phyloP scores from a whole-genome alignment of 495 filamentous ascomycete genomes.

The Tricharina praecox region DNA sequence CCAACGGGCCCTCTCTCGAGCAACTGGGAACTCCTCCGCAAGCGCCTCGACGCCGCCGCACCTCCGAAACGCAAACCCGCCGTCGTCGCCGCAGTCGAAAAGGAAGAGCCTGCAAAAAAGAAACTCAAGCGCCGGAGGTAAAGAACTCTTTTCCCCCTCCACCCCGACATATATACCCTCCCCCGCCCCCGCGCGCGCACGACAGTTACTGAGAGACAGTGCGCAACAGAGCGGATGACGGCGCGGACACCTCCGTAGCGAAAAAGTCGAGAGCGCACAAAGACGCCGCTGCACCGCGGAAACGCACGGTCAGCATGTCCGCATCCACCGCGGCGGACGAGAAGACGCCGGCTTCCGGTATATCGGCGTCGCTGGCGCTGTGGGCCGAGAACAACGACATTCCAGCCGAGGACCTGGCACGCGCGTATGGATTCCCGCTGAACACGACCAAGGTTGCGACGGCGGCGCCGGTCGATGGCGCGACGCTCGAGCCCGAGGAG shows the following conservation, averaged over 20 bases:
- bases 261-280: neutral
- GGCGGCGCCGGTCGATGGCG: constrained; percentile 12
- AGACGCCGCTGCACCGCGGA: constrained; percentile 10
- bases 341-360: constrained; percentile 12
- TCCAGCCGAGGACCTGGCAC: constrained; percentile 40
- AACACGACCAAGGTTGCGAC: neutral
- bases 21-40: constrained; percentile 24
- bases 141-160: neutral
- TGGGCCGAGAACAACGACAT: constrained; percentile 46
- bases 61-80: constrained; percentile 4
- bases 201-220: neutral
- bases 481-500: constrained; percentile 6
- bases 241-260: neutral
- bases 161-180: neutral
- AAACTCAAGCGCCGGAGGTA: constrained; percentile 5
- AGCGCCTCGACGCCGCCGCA: constrained; percentile 4
- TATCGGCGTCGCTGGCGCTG: constrained; percentile 27
- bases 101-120: neutral
- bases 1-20: constrained; percentile 12
- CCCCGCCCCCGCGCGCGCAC: too few relatives aligned
- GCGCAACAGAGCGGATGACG: neutral
- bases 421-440: constrained; percentile 35
- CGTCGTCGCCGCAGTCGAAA: neutral
- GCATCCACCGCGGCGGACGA: constrained; percentile 24
- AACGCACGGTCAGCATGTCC: constrained; percentile 16